Percentiles rank a stretch among this genome's conserved stretches.
Evolutionary conservation across 2,329 filamentous ascomycete genomes (phyloP).

Genomic region (Fusarium marasasianum): DNA sequence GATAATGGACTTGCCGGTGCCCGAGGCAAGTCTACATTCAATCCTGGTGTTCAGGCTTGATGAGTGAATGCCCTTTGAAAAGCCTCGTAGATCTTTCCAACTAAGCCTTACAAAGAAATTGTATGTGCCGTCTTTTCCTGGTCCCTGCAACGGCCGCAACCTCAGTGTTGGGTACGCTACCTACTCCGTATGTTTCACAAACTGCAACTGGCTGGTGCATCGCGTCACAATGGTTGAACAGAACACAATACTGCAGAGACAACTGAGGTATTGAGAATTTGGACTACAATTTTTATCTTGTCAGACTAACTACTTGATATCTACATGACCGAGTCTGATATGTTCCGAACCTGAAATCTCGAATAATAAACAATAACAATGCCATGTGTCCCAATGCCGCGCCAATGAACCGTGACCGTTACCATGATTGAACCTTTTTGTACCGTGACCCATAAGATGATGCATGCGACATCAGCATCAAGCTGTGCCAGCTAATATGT

Average conservation of each 20-base stretch:
- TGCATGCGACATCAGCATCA: conserved; percentile 39
- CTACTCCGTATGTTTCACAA: conserved; percentile 11
- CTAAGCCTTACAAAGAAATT: conserved; percentile 3
- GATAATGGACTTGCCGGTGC: not conserved
- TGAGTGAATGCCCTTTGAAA: not conserved
- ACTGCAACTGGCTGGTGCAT: not conserved
- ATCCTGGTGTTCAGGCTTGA: not conserved
- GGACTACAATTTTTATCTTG: conserved; percentile 19
- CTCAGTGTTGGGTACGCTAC: not conserved
- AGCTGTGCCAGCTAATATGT: conserved; percentile 38
- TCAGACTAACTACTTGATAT: conserved; percentile 17
- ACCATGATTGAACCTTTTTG: conserved; percentile 40
- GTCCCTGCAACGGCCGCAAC: conserved; percentile 11
- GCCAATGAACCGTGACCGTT: conserved; percentile 26
- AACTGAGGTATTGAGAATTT: not conserved
- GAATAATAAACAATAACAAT: conserved; percentile 16
- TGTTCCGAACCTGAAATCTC: conserved; percentile 1
- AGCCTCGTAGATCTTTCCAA: conserved; percentile 2
- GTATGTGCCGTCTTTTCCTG: not conserved
- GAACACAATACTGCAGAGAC: not conserved
- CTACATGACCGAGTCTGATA: conserved; percentile 4
- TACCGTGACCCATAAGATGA: conserved; percentile 42
- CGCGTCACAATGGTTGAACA: not conserved
- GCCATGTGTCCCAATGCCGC: conserved; percentile 30
- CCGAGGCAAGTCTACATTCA: not conserved